phyloP scores from a whole-genome alignment of 192 early-diverging fungal species.

The Backusella mclennaniae region DNA sequence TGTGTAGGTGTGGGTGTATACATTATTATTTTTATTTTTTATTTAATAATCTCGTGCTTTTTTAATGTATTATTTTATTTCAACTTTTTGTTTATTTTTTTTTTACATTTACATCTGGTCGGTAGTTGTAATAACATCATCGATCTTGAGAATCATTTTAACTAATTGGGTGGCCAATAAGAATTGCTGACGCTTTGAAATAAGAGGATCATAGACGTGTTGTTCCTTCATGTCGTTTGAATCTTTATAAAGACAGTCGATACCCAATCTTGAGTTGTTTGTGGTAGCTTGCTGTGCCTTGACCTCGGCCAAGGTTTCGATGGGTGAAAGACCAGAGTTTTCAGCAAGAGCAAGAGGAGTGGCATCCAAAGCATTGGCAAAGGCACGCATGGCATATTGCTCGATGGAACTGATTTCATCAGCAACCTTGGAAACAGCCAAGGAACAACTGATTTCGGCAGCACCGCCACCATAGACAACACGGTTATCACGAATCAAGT shows the following conservation, averaged over 20 bases:
- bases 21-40: background rate
- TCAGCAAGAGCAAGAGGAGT: constrained; percentile 77
- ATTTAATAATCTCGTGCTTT: background rate
- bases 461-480: constrained; percentile 99
- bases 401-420: constrained; percentile 70
- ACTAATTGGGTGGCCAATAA: constrained; percentile 16
- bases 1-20: background rate
- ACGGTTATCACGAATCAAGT: constrained; percentile 94
- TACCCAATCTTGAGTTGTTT: constrained; percentile 84
- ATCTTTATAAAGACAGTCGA: constrained; percentile 94
- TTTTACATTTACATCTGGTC: background rate
- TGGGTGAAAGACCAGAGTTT: constrained; percentile 95
- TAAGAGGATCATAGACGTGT: constrained; percentile 95
- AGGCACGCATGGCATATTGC: constrained; percentile 99
- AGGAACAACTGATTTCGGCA: constrained; percentile 95
- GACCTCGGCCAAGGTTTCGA: constrained; percentile 94
- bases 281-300: constrained; percentile 92
- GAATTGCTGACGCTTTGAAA: constrained; percentile 96
- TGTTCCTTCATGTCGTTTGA: constrained; percentile 96
- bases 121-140: constrained; percentile 70
- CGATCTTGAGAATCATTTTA: constrained; percentile 98
- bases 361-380: constrained; percentile 93
- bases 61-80: constrained; percentile 1
- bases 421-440: constrained; percentile 90
- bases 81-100: background rate